These are phyloP conservation scores for Corymbia citriodora DNA, from an alignment of 441 rosid species.

Conservation along the genomic window DNA sequence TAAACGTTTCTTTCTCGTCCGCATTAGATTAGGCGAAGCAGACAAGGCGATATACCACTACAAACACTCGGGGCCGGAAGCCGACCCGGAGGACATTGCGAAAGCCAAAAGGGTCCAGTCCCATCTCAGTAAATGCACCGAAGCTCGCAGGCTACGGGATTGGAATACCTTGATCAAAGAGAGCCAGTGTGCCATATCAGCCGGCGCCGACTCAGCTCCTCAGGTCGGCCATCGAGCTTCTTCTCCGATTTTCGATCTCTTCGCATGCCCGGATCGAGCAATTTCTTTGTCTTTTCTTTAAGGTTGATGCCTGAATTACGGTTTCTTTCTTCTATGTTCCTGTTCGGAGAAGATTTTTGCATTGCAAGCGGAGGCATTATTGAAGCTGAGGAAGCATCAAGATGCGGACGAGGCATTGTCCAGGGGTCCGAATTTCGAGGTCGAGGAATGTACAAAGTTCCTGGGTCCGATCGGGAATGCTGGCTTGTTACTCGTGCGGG, in stretches of 20 bases:
- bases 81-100: conserved; percentile 56
- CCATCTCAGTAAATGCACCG: conserved; percentile 58
- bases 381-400: conserved; percentile 67
- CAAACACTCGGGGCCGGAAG: conserved; percentile 78
- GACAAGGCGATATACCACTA: conserved; percentile 79
- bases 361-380: conserved; percentile 82
- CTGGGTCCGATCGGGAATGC: conserved; percentile 77
- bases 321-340: background rate
- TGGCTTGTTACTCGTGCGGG: conserved; percentile 59
- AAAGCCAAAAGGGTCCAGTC: conserved; percentile 53
- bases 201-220: conserved; percentile 86
- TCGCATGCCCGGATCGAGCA: background rate
- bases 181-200: conserved; percentile 44
- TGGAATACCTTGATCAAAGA: conserved; percentile 67
- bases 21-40: conserved; percentile 71
- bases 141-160: conserved; percentile 55
- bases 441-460: conserved; percentile 53
- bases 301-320: background rate
- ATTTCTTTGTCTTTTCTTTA: background rate
- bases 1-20: background rate
- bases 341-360: conserved; percentile 47
- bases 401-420: conserved; percentile 64
- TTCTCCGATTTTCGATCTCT: background rate
- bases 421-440: conserved; percentile 51
- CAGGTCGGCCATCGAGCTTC: conserved; percentile 29